phyloP scores from a whole-genome alignment of 805 yeast genomes.

The Alloascoidea hylecoeti region DNA sequence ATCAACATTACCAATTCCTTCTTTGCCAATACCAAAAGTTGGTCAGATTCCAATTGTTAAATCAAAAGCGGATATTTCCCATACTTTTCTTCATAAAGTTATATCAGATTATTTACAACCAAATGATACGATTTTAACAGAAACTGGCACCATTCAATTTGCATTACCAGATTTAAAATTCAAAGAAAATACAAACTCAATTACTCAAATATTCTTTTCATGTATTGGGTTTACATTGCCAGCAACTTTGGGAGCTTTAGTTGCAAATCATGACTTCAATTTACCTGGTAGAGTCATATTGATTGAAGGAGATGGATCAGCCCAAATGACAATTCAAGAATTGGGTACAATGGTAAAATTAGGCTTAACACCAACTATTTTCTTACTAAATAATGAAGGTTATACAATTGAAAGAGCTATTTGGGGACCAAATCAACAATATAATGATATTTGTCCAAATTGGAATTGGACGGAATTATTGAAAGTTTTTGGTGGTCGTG shows the following conservation, averaged over 20 bases:
- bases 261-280: constrained; percentile 29
- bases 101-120: constrained; percentile 33
- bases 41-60: neutral
- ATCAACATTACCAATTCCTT: constrained; percentile 2
- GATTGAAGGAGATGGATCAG: constrained; percentile 87
- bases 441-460: constrained; percentile 68
- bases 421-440: constrained; percentile 60
- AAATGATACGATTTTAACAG: constrained; percentile 62
- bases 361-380: constrained; percentile 49
- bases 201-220: constrained; percentile 61
- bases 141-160: constrained; percentile 76
- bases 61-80: constrained; percentile 26
- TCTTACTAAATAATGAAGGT: constrained; percentile 74
- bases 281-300: constrained; percentile 46
- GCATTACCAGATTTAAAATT: constrained; percentile 56
- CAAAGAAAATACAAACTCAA: constrained; percentile 30
- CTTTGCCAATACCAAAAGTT: no score
- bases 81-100: constrained; percentile 25
- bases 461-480: constrained; percentile 76
- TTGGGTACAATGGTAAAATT: constrained; percentile 47
- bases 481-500: constrained; percentile 38
- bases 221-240: constrained; percentile 89
- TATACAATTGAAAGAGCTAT: constrained; percentile 85
- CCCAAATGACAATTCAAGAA: constrained; percentile 91
- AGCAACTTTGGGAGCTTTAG: constrained; percentile 68